Evolutionary conservation across 768 basidiomycete genomes (phyloP).

Genomic region (Tephrocybe sp.): DNA sequence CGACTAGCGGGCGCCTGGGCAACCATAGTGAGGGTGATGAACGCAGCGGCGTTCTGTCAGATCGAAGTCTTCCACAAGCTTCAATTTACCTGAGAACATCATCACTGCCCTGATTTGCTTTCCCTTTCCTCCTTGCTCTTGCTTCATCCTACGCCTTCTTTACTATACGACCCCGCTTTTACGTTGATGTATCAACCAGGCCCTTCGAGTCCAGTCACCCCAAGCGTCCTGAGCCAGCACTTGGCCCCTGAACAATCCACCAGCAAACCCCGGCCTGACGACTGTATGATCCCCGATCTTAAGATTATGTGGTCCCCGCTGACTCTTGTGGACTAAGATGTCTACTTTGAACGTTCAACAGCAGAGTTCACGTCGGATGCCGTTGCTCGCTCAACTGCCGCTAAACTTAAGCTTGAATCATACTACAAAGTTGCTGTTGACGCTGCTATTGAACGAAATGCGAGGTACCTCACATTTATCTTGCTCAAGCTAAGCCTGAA

Average conservation of each 20-base stretch:
- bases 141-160: conserved; percentile 9
- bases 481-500: background rate
- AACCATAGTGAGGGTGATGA: conserved; percentile 32
- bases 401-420: conserved; percentile 95
- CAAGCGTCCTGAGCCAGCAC: conserved; percentile 28
- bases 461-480: conserved; percentile 54
- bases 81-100: conserved; percentile 11
- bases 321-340: conserved; percentile 51
- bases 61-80: conserved; percentile 11
- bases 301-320: conserved; percentile 7
- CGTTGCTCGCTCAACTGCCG: conserved; percentile 86
- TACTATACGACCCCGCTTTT: background rate
- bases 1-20: conserved; percentile 19
- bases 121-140: conserved; percentile 9
- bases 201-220: conserved; percentile 33
- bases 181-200: conserved; percentile 41
- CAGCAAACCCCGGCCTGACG: conserved; percentile 41
- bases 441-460: conserved; percentile 93
- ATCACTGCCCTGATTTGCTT: conserved; percentile 17
- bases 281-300: conserved; percentile 33
- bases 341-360: conserved; percentile 92
- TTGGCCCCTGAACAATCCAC: conserved; percentile 35
- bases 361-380: conserved; percentile 82
- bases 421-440: conserved; percentile 99
- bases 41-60: conserved; percentile 15